Conservation (phyloP, 192 early-diverging fungal genomes). For the Backusella mclennaniae region DNA sequence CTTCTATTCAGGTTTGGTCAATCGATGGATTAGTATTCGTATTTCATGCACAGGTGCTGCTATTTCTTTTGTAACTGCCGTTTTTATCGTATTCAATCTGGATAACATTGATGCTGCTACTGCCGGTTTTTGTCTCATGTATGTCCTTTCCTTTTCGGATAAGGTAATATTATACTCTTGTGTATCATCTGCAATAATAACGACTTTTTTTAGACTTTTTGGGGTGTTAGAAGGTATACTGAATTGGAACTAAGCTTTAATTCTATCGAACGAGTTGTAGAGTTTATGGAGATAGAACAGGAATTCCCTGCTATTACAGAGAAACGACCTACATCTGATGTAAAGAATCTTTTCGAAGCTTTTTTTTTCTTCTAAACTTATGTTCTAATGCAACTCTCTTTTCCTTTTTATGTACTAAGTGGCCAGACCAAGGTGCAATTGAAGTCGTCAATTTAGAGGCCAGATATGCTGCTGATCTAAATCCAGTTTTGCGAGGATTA, state of each 20-base stretch:
- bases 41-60: constrained; percentile 69
- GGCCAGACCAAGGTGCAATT: constrained; percentile 76
- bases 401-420: constrained; percentile 28
- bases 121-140: constrained; percentile 83
- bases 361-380: neutral
- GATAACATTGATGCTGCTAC: constrained; percentile 65
- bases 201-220: constrained; percentile 42
- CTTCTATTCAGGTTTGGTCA: constrained; percentile 75
- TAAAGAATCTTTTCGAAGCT: constrained; percentile 29
- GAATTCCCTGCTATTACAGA: constrained; percentile 65
- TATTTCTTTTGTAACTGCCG: constrained; percentile 62
- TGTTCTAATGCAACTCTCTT: neutral
- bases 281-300: constrained; percentile 83
- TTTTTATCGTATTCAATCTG: constrained; percentile 56
- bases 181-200: constrained; percentile 45
- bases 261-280: constrained; percentile 81
- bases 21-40: constrained; percentile 84
- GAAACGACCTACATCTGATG: constrained; percentile 48
- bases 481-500: constrained; percentile 75
- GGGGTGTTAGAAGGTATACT: constrained; percentile 60
- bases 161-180: constrained; percentile 61
- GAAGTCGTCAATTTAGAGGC: constrained; percentile 69
- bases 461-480: constrained; percentile 68
- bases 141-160: constrained; percentile 62
- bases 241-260: constrained; percentile 83